These are phyloP conservation scores for Paxillus involutus DNA, from an alignment of 768 basidiomycete species.

Conservation along the genomic window DNA sequence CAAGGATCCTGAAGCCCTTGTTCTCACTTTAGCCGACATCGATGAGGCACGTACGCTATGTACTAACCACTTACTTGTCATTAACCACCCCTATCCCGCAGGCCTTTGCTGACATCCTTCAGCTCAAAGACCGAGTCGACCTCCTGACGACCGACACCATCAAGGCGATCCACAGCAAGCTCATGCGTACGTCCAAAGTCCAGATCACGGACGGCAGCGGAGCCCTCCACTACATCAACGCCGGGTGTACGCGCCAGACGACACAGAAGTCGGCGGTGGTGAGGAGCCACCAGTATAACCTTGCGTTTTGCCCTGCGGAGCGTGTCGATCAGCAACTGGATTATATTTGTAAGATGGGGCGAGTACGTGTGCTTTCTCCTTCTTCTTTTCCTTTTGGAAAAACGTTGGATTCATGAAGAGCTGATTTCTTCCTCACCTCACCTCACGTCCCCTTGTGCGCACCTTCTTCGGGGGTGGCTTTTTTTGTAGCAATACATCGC, in stretches of 20 bases:
- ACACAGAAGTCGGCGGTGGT: conserved; percentile 31
- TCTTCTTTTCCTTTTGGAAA: no score
- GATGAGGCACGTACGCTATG: conserved; percentile 18
- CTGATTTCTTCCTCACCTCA: background rate
- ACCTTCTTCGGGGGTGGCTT: background rate
- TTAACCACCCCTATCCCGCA: background rate
- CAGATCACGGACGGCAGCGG: conserved; percentile 18
- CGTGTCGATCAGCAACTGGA: conserved; percentile 32
- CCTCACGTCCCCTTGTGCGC: background rate
- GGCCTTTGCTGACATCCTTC: conserved; percentile 26
- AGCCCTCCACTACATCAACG: conserved; percentile 27
- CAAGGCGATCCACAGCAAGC: conserved; percentile 28
- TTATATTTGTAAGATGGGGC: conserved; percentile 35
- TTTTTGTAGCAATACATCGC: conserved; percentile 34
- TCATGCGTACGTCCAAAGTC: conserved; percentile 33
- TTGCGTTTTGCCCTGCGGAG: conserved; percentile 31
- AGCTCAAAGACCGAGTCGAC: conserved; percentile 24
- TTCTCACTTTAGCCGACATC: conserved; percentile 20
- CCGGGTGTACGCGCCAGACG: conserved; percentile 27
- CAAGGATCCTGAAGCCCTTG: conserved; percentile 22
- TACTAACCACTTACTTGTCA: no score
- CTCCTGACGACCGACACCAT: conserved; percentile 27
- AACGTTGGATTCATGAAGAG: no score
- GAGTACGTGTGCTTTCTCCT: conserved; percentile 15
- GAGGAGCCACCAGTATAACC: conserved; percentile 33